Percentiles rank a stretch among this genome's conserved stretches.
Conservation (phyloP, 176 grass and related monocot genomes). For the Neostapfia colusana region DNA sequence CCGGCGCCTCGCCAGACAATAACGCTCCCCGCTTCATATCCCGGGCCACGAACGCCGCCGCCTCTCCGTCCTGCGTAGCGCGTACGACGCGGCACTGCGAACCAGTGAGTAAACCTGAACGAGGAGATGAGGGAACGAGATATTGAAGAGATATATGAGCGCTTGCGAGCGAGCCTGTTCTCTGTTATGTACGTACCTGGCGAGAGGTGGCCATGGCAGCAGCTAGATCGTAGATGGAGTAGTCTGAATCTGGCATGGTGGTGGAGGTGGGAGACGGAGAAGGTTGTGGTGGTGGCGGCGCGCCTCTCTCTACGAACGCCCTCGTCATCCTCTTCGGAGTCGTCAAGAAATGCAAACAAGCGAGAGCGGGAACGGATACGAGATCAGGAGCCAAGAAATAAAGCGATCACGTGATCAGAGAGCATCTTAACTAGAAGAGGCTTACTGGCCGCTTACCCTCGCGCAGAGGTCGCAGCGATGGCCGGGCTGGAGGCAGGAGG, state of each 20-base stretch:
- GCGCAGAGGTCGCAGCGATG: slow-evolving; percentile 65
- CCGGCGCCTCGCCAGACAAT: neutral
- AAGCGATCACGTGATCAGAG: neutral
- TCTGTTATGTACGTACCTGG: slow-evolving; percentile 35
- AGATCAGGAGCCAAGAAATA: neutral
- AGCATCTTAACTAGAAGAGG: neutral
- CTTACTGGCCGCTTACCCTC: slow-evolving; percentile 32
- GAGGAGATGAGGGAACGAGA: neutral
- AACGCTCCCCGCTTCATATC: slow-evolving; percentile 27
- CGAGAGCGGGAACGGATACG: too few species aligned
- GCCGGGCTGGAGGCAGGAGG: slow-evolving; percentile 39
- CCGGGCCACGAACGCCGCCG: neutral
- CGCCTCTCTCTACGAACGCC: slow-evolving; percentile 29
- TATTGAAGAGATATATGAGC: too few species aligned
- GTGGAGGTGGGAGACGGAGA: neutral
- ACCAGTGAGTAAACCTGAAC: neutral
- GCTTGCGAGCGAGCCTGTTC: neutral
- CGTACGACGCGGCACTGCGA: neutral
- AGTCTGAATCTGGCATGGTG: slow-evolving; percentile 14
- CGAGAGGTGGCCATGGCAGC: slow-evolving; percentile 43
- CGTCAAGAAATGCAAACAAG: neutral
- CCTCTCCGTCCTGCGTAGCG: slow-evolving; percentile 10
- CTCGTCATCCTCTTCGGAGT: slow-evolving; percentile 40
- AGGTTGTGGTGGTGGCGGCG: neutral
- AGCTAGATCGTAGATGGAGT: slow-evolving; percentile 55